Base-by-base conservation (phyloP, 163 green algal genomes). In the Scenedesmus sp. region DNA sequence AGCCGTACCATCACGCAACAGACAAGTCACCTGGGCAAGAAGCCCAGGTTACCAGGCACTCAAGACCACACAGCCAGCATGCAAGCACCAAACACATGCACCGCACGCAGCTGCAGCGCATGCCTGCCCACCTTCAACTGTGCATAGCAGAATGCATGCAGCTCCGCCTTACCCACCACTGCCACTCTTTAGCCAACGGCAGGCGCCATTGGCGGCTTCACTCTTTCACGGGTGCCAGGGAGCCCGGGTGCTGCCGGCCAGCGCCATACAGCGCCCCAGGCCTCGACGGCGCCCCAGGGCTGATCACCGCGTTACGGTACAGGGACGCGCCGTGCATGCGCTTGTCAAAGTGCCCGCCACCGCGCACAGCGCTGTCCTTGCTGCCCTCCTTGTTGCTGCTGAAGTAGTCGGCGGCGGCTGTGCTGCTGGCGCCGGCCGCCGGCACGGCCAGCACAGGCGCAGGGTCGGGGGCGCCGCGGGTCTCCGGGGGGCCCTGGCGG, bases 281-380 rank as follows among this genome's bases (percentile, higher is more conserved):
- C 46, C 82, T 15, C 13, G 68, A 24, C 42, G 68, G 44, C 26
- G 42, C 83, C 15, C 42, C 85, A 89, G 42, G 56, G 73, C 49
- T n/a, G 35, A 68, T 40, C 51, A 90, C 89, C 72, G 78, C 85
- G 59, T 94, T 95, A 33, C 86, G 72, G 86, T 95, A 95, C 49
- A 95, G 91, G 10, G 89, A 72, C n/a, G 81, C 84, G 53, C 93
- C 93, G 35, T 95, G 93, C 88, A 93, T 93, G 40, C 91, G 91
- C n/a, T 89, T 89, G 76, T 95, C 93, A 76, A 85, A 94, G 72
- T 90, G 84, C 40, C 86, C 83, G 16, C 92, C 92, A 26, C 88
- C 76, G 37, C 90, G 86, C 80, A 92, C 88, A 13, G 79, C 70
- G 30, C 89, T 40, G 7, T 76, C 65, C 65, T 40, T 35, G 51